Base-by-base conservation (phyloP, 2,329 filamentous ascomycete species). In the Cordyceps cateniannulata region DNA sequence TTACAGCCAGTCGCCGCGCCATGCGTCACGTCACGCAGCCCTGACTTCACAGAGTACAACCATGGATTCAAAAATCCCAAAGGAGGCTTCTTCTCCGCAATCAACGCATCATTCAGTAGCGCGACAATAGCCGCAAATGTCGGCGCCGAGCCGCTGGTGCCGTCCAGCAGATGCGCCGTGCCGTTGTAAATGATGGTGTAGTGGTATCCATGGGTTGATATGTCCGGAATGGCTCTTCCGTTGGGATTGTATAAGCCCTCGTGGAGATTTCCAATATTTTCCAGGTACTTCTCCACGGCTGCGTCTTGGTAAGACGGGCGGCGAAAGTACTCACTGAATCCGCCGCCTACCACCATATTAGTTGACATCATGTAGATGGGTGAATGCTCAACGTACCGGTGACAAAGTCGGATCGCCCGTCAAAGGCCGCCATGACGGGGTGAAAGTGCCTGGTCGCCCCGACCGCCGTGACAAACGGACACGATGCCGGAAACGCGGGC, bases 11-110 rank as follows among this genome's bases (percentile, higher is more conserved):
- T 58, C 3, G 55, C 55, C 20, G 55, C 20, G 10, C 55, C 55
- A 20, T 76, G 48, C 2, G 38, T 44, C 5, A 27, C 65, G 48
- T 38, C 32, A 62, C 58, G 62, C 61, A 62, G 18, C 18, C 57
- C 54, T 9, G 18, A 42, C 10, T 22, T 4, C 25, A 14, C 1
- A 45, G 18, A 20, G 65, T 86, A 87, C 10, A 87, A 71, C 80
- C 81, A 85, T 1, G 84, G 84, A 68, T 87, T 87, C 22, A 87
- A 69, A 66, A 85, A 87, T 1, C 85, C 84, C 66, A 87, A 72
- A 0, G 75, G 68, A 7, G 79, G 69, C 68, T 79, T 79, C 1
- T 82, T 82, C n/a, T 75, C 73, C 14, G 79, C 74, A 50, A 88
- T 70, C 24, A 85, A 77, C n/a, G 82, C 80, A 62, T 86, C 84